Evolutionary conservation across 805 yeast species (phyloP).

Genomic region (Naumovozyma castellii): DNA sequence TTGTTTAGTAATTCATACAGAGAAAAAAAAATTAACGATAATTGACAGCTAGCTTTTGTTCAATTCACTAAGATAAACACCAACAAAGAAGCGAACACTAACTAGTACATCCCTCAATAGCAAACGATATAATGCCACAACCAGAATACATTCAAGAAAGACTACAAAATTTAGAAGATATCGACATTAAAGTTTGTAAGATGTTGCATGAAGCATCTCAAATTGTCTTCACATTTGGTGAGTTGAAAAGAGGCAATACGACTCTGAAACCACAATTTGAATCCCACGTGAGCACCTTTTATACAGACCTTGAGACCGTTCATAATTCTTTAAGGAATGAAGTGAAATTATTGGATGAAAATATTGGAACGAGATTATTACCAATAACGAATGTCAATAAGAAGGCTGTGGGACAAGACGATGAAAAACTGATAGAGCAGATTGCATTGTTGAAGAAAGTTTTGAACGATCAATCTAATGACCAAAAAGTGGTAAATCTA

Average conservation of each 20-base stretch:
- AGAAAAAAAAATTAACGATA: no score
- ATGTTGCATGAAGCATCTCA: conserved; percentile 25
- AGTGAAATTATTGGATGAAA: conserved; percentile 24
- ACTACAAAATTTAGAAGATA: conserved; percentile 18
- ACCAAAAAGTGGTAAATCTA: neutral
- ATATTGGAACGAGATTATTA: conserved; percentile 23
- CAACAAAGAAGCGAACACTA: no score
- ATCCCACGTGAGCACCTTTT: conserved; percentile 21
- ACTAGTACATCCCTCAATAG: no score
- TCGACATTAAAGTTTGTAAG: conserved; percentile 21
- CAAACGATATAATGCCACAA: conserved; percentile 11
- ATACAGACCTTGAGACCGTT: conserved; percentile 18
- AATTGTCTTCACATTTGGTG: conserved; percentile 24
- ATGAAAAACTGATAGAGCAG: conserved; percentile 26
- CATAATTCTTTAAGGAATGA: conserved; percentile 19
- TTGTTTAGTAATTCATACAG: no score
- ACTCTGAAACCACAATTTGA: conserved; percentile 23
- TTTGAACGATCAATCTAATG: neutral
- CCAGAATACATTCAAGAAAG: conserved; percentile 26
- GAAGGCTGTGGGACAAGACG: conserved; percentile 28
- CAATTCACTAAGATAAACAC: no score
- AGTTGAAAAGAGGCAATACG: conserved; percentile 25
- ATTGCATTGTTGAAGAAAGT: conserved; percentile 10
- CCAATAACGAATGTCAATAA: conserved; percentile 26
- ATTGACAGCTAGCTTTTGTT: no score